Base-by-base conservation (phyloP, 148 eudicot species). In the Persicaria tinctoria region DNA sequence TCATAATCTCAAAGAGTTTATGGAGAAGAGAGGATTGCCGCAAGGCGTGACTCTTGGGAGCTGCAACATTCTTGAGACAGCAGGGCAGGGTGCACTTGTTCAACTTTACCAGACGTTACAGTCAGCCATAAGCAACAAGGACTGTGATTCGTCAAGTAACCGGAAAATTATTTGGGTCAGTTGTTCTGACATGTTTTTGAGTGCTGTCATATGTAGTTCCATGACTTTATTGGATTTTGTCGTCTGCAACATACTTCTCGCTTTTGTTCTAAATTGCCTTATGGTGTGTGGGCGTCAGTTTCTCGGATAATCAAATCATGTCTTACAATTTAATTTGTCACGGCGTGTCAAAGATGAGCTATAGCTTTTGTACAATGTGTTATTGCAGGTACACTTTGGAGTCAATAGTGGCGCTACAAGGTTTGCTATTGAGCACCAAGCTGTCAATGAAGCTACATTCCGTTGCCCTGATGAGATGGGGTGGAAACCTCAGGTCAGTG, bases 401-500 rank as follows among this genome's bases (percentile, higher is more conserved):
- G 98, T 92, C 49, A 90, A 92, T 59, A 90, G 96, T 75, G 93
- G 93, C 46, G 92, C 96, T 44, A 78, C 91, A 75, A 87, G 85
- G 77, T 92, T 95, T 89, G 97, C 97, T 68, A 80, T 95, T 74
- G 98, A 95, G 82, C 78, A 80, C 51, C 98, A 92, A 80, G 98
- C 98, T 73, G 84, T 87, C 47, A 95, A 95, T 68, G 98, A 95
- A 79, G 97, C 98, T 73, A 95, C 92, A 62, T 95, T 95, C 73
- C 97, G 92, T 23, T 92, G 98, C 83, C 96, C 98, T 23, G 98
- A 92, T 86, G 97, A 95, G 80, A 84, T 95, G 96, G 97, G 98
- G 76, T 92, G 98, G 98, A 90, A 95, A 79, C 98, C 98, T 84
- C 93, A 94, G 96, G 98, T 92, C 56, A 64, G 77, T 60, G 70